These are phyloP conservation scores for Globisporangium ultimum DNA, from an alignment of 352 stramenopile genomes.

Conservation along the genomic window DNA sequence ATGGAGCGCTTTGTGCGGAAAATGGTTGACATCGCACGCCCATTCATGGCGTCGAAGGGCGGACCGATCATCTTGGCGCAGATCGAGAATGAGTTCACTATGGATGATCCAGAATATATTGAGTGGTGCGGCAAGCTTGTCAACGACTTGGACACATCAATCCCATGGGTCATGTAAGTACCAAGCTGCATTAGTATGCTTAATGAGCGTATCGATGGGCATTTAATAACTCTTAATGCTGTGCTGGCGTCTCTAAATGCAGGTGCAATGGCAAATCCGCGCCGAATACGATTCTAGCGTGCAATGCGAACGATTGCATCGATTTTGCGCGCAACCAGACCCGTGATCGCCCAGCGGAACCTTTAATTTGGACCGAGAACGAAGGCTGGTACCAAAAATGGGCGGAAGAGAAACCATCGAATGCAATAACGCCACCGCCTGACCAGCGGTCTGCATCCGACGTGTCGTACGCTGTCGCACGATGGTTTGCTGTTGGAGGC, in stretches of 20 bases:
- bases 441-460: conserved; percentile 48
- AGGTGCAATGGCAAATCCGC: conserved; percentile 66
- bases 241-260: neutral
- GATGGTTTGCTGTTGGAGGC: conserved; percentile 67
- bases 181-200: neutral
- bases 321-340: conserved; percentile 48
- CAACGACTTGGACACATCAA: conserved; percentile 44
- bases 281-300: conserved; percentile 62
- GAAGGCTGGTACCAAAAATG: conserved; percentile 75
- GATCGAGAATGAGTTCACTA: conserved; percentile 67
- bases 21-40: conserved; percentile 59
- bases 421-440: conserved; percentile 20
- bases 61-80: conserved; percentile 74
- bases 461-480: conserved; percentile 54
- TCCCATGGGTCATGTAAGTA: conserved; percentile 73
- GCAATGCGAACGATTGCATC: conserved; percentile 65
- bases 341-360: conserved; percentile 34
- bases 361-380: conserved; percentile 75
- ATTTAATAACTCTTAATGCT: no score
- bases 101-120: conserved; percentile 46
- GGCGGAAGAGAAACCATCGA: conserved; percentile 26
- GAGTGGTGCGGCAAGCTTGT: conserved; percentile 58
- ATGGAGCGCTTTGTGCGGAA: conserved; percentile 61
- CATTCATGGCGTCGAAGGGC: conserved; percentile 57
- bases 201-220: no score